phyloP scores from a whole-genome alignment of 202 grass and related monocot genomes.

The Dendrocalamus latiflorus region DNA sequence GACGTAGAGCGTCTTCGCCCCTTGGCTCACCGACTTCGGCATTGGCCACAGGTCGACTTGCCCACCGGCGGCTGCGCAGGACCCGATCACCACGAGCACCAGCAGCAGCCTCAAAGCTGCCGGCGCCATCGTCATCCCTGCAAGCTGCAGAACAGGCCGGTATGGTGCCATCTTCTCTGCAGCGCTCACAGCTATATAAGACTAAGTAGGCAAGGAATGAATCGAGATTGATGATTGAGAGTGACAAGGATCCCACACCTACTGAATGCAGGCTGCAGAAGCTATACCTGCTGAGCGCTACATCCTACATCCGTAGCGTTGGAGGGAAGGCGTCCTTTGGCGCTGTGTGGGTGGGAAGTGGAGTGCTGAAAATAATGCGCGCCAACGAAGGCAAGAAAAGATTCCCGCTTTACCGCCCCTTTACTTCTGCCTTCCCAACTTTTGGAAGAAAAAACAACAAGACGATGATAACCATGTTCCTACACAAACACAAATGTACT shows the following conservation, averaged over 20 bases:
- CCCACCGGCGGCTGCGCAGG: neutral
- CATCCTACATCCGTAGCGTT: constrained; percentile 3
- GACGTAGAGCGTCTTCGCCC: constrained; percentile 50
- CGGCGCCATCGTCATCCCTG: neutral
- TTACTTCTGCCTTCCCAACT: constrained; percentile 6
- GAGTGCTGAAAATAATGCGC: neutral
- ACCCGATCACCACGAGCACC: neutral
- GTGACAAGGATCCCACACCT: constrained; percentile 18
- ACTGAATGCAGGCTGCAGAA: neutral
- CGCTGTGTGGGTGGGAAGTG: neutral
- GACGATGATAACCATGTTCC: neutral
- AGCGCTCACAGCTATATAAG: neutral
- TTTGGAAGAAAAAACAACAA: neutral
- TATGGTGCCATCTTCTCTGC: neutral
- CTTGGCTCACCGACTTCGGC: constrained; percentile 48
- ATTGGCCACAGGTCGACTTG: constrained; percentile 84
- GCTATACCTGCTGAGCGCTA: neutral
- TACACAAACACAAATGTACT: neutral
- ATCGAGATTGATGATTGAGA: neutral
- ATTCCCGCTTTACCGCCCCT: neutral
- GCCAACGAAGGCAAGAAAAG: neutral
- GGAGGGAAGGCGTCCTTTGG: constrained; percentile 11
- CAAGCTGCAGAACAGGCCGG: neutral
- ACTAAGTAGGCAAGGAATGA: neutral
- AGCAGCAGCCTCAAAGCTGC: neutral